A percentile compares a stretch with the other conserved stretches of the same genome.
Evolutionary conservation across 768 basidiomycete species (phyloP).

Genomic region (Mycena galopus): DNA sequence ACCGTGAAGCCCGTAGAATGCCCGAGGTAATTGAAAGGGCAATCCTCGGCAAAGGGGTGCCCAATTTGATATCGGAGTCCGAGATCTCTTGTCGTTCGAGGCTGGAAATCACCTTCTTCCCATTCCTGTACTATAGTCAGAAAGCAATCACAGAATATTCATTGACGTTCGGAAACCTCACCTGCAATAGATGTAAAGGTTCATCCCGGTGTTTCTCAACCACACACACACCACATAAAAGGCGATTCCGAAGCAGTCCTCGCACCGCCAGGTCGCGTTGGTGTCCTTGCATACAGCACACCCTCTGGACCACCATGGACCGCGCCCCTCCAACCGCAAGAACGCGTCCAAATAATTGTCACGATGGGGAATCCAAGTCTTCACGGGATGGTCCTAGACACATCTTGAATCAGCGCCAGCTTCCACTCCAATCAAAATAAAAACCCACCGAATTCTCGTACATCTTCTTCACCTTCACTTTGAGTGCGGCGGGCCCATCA

Average conservation of each 20-base stretch:
- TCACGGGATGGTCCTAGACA: background rate
- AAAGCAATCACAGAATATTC: too few relatives aligned
- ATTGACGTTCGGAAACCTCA: background rate
- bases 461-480: background rate
- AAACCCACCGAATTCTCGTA: background rate
- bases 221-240: slow-evolving; percentile 32
- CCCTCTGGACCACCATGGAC: slow-evolving; percentile 22
- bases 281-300: background rate
- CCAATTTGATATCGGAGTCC: slow-evolving; percentile 37
- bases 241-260: slow-evolving; percentile 28
- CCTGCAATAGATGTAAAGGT: slow-evolving; percentile 37
- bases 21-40: background rate
- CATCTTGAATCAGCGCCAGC: background rate
- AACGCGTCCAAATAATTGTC: slow-evolving; percentile 29
- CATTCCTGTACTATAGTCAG: slow-evolving; percentile 30
- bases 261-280: slow-evolving; percentile 7
- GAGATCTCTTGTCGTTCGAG: slow-evolving; percentile 5
- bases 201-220: slow-evolving; percentile 25
- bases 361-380: background rate
- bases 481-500: background rate
- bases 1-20: background rate
- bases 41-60: slow-evolving; percentile 27
- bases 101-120: slow-evolving; percentile 34
- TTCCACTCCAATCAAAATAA: background rate
- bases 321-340: slow-evolving; percentile 32